Percentiles rank a stretch among this genome's conserved stretches.
phyloP scores from a whole-genome alignment of 2,329 filamentous ascomycete species.

The Pseudogymnoascus sp. region DNA sequence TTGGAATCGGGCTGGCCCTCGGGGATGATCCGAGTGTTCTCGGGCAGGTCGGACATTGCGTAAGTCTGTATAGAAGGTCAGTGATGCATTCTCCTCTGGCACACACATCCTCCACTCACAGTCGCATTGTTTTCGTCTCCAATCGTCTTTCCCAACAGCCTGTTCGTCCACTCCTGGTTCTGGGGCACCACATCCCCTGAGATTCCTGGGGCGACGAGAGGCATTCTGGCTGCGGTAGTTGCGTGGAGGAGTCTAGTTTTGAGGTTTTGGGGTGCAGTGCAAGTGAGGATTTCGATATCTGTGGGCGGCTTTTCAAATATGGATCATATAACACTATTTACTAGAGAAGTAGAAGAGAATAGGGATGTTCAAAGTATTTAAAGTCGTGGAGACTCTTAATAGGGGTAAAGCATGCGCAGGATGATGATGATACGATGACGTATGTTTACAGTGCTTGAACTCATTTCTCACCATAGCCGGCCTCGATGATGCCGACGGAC shows the following conservation, averaged over 20 bases:
- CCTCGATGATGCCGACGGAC: background rate
- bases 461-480: background rate
- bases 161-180: constrained; percentile 3
- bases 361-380: background rate
- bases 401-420: background rate
- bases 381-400: background rate
- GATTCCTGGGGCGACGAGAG: background rate
- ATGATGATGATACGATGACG: background rate
- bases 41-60: background rate
- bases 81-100: no score
- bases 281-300: background rate
- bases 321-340: background rate
- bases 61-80: background rate
- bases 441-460: background rate
- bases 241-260: background rate
- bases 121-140: background rate
- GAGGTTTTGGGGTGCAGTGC: background rate
- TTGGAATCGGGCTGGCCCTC: background rate
- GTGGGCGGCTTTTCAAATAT: background rate
- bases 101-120: background rate
- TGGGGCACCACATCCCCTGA: background rate
- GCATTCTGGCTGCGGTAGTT: background rate
- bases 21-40: background rate
- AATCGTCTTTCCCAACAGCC: background rate
- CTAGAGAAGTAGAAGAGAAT: background rate